Evolutionary conservation across 2,329 filamentous ascomycete species (phyloP), one percentile per base, ranked within the genome.

Genomic region (Fusarium keratoplasticum): DNA sequence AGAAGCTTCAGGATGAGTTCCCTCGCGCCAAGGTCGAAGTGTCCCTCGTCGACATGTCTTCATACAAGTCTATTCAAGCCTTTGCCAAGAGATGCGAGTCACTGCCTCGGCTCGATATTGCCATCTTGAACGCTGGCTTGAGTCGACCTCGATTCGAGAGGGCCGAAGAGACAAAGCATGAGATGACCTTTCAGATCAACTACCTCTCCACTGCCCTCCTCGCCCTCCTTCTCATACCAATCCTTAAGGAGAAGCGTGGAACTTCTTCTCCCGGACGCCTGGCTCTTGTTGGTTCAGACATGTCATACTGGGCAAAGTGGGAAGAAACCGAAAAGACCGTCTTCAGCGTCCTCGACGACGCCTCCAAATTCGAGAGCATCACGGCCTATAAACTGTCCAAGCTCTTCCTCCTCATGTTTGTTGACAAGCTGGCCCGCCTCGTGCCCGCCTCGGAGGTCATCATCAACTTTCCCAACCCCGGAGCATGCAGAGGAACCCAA

Each of bases 401-500:
- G 67, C 77, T 82, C 1, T 70, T 85, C 1, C 77, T 79, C 6
- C 80, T 82, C 22, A 70, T 85, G 63, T 85, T 85, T 66, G 68
- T 80, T 6, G 76, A 75, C 66, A 83, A 83, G 61, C 73, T 87
- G 0, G 75, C 79, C 14, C 81, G 84, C 9, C 76, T 80, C 20
- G 81, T 87, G 1, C 78, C 81, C 0, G 73, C 82, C 0, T 79
- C 84, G 6, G 81, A 86, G 20, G 83, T 87, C 2, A 73, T 85
- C 10, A 76, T 89, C 58, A 89, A 89, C 61, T 72, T 86, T 1
- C 84, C 83, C 5, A 86, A 86, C 18, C 87, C 87, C 0, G 87
- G 85, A 0, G 83, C 82, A 16, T 80, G 83, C 20, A 82, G 79
- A 18, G 86, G 85, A 5, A 89, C 88, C 0, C 76, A 80, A 0